Evolutionary conservation across 306 rosid genomes (phyloP).

Genomic region (Albizia julibrissin): DNA sequence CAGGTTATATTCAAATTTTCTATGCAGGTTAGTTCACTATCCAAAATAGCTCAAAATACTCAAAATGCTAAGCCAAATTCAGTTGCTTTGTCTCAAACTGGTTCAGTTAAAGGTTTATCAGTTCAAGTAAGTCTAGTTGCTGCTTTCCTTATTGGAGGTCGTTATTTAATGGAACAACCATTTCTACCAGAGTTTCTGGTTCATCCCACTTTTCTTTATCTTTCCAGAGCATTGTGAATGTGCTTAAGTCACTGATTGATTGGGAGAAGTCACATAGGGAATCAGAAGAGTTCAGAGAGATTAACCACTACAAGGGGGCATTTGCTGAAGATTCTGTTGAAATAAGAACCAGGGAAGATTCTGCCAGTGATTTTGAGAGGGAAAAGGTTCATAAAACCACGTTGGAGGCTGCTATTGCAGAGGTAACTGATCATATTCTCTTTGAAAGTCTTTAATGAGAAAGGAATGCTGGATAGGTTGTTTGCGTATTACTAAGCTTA

Average conservation of each 20-base stretch:
- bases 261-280: conserved; percentile 83
- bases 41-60: conserved; percentile 86
- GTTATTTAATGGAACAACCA: conserved; percentile 20
- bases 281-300: conserved; percentile 53
- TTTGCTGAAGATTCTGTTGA: conserved; percentile 70
- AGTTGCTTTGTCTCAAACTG: conserved; percentile 67
- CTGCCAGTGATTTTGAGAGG: conserved; percentile 78
- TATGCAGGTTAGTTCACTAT: conserved; percentile 79
- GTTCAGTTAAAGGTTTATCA: conserved; percentile 85
- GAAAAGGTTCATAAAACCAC: conserved; percentile 97
- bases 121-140: conserved; percentile 73
- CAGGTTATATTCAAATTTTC: conserved; percentile 32
- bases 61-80: conserved; percentile 81
- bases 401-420: conserved; percentile 86
- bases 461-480: neutral
- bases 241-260: conserved; percentile 92
- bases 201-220: conserved; percentile 38
- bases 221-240: conserved; percentile 87
- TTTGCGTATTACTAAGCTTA: conserved; percentile 11
- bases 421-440: conserved; percentile 48
- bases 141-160: conserved; percentile 27
- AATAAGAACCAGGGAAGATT: conserved; percentile 66
- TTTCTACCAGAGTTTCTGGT: conserved; percentile 27
- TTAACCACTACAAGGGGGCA: conserved; percentile 53
- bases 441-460: conserved; percentile 26